A percentile compares a stretch with the other conserved stretches of the same genome.
Evolutionary conservation across 306 rosid genomes (phyloP).

Genomic region (Echinosophora koreensis): DNA sequence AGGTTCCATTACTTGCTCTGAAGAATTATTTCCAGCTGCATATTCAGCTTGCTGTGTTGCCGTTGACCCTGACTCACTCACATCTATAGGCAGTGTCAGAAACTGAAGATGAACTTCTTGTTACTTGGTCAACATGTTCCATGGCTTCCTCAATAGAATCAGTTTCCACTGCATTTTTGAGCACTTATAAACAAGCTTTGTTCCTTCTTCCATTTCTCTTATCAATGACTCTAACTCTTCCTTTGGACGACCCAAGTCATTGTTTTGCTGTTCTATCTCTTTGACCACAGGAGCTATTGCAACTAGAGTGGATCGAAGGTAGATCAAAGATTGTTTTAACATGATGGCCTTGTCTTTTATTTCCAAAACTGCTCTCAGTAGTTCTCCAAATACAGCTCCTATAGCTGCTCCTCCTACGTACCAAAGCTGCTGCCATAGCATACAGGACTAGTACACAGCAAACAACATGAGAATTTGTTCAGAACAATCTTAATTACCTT

Average conservation of each 20-base stretch:
- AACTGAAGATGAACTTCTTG: too few species aligned
- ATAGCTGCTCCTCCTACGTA: slow-evolving; percentile 12
- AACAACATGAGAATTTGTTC: not conserved
- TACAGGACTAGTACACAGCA: not conserved
- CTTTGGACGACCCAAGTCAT: not conserved
- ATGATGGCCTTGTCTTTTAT: not conserved
- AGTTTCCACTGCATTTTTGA: not conserved
- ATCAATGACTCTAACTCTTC: not conserved
- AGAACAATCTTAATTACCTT: not conserved
- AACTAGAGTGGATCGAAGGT: not conserved
- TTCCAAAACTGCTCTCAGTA: not conserved
- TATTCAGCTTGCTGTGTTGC: too few species aligned
- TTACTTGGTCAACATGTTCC: too few species aligned
- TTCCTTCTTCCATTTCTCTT: not conserved
- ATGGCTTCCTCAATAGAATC: too few species aligned
- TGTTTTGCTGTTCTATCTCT: not conserved
- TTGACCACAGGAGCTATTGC: not conserved
- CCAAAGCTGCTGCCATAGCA: not conserved
- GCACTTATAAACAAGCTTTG: not conserved
- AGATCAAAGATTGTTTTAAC: not conserved
- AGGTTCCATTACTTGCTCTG: too few species aligned
- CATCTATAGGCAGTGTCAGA: too few species aligned
- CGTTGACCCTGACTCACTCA: too few species aligned
- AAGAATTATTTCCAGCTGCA: too few species aligned
- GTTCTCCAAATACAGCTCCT: too few species aligned